A percentile compares a stretch with the other conserved stretches of the same genome.
Conservation (phyloP, 2,329 filamentous ascomycete species). For the Westerdykella ornata region DNA sequence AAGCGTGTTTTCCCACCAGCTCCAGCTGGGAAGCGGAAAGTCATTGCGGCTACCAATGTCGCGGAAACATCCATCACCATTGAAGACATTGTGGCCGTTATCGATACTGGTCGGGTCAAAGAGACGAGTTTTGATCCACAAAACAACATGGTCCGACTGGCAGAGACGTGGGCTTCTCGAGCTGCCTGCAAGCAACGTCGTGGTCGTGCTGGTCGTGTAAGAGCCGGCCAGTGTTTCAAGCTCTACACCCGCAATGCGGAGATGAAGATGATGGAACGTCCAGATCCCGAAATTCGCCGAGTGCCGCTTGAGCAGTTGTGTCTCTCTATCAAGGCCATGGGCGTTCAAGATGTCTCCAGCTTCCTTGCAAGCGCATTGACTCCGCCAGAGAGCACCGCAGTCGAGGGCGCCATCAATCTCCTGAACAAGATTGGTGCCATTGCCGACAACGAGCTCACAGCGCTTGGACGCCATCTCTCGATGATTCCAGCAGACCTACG, state of each 20-base stretch:
- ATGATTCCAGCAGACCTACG: constrained; percentile 91
- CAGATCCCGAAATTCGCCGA: constrained; percentile 87
- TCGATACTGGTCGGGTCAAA: constrained; percentile 92
- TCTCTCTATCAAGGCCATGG: constrained; percentile 91
- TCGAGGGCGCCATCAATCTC: constrained; percentile 75
- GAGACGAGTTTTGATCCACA: constrained; percentile 89
- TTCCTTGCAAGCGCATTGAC: constrained; percentile 86
- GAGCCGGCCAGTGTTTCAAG: constrained; percentile 89
- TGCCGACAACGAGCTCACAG: constrained; percentile 78
- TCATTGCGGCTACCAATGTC: constrained; percentile 93
- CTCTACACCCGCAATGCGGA: constrained; percentile 85
- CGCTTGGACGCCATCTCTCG: constrained; percentile 84
- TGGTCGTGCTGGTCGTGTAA: constrained; percentile 87
- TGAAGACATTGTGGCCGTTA: constrained; percentile 91
- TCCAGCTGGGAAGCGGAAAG: constrained; percentile 75
- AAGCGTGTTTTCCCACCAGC: constrained; percentile 73
- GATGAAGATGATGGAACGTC: constrained; percentile 73
- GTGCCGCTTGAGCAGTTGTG: constrained; percentile 93
- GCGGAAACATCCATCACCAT: constrained; percentile 98
- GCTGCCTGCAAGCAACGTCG: constrained; percentile 92
- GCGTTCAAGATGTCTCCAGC: constrained; percentile 67
- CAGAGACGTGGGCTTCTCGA: constrained; percentile 90
- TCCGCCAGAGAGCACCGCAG: constrained; percentile 75
- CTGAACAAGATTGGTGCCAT: constrained; percentile 82
- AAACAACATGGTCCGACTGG: constrained; percentile 88